A percentile compares a stretch with the other conserved stretches of the same genome.
phyloP scores from a whole-genome alignment of 176 grass and related monocot genomes.

The Puccinellia tenuiflora region DNA sequence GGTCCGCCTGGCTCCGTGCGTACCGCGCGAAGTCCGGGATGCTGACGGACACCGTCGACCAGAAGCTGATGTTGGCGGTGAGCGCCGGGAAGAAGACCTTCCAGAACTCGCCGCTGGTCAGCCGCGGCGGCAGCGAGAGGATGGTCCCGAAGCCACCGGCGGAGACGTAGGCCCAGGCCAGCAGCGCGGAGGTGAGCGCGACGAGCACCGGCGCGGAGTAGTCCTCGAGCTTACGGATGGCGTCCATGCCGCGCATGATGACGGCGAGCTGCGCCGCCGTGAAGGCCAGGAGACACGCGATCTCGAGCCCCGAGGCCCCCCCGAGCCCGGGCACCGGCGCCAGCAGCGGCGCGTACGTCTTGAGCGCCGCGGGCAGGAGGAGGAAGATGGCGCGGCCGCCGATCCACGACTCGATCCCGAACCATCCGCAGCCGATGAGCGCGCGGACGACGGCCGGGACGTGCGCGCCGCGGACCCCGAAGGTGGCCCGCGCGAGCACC shows the following conservation, averaged over 20 bases:
- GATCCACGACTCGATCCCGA: constrained; percentile 16
- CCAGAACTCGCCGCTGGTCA: neutral
- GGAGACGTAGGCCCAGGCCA: constrained; percentile 3
- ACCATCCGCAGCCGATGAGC: constrained; percentile 13
- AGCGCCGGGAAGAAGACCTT: constrained; percentile 6
- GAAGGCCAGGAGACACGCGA: neutral
- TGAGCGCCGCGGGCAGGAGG: neutral
- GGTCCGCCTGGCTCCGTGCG: neutral
- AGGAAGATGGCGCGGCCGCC: constrained; percentile 2
- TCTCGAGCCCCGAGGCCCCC: neutral
- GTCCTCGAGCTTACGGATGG: neutral
- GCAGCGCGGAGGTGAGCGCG: neutral
- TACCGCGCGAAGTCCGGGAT: constrained; percentile 12
- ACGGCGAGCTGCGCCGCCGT: neutral
- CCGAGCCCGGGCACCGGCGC: neutral
- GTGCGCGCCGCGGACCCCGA: constrained; percentile 1
- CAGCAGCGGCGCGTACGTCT: neutral
- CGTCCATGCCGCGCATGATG: constrained; percentile 14
- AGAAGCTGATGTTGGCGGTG: constrained; percentile 7
- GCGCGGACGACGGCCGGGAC: neutral
- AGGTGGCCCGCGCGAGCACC: neutral
- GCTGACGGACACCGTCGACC: constrained; percentile 7
- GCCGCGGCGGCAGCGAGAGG: neutral
- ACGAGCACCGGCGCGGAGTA: constrained; percentile 8
- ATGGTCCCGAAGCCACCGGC: neutral